Percentiles rank a stretch among this genome's conserved stretches.
phyloP scores from a whole-genome alignment of 2,329 filamentous ascomycete genomes.

The Pleomassaria siparia region DNA sequence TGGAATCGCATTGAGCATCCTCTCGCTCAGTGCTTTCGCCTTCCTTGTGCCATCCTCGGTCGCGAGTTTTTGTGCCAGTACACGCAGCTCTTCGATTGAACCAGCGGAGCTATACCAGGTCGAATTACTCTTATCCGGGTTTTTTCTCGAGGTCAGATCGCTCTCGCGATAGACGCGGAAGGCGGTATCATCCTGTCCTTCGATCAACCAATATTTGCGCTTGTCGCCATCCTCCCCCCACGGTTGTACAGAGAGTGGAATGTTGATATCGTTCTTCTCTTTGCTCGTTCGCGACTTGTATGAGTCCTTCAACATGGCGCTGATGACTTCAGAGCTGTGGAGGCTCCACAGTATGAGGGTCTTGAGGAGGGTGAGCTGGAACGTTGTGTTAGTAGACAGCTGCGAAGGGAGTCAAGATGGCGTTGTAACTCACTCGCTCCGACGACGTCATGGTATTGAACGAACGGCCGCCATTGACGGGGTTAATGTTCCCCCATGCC shows the following conservation, averaged over 20 bases:
- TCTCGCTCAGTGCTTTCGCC: slow-evolving; percentile 74
- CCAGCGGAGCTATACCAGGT: slow-evolving; percentile 95
- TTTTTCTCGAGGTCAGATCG: slow-evolving; percentile 40
- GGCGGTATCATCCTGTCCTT: slow-evolving; percentile 89
- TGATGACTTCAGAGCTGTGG: slow-evolving; percentile 81
- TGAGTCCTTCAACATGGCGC: slow-evolving; percentile 77
- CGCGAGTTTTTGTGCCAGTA: slow-evolving; percentile 73
- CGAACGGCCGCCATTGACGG: slow-evolving; percentile 74
- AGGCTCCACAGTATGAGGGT: slow-evolving; percentile 87
- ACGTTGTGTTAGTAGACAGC: slow-evolving; percentile 20
- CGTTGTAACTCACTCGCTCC: slow-evolving; percentile 67
- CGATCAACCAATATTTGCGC: slow-evolving; percentile 88
- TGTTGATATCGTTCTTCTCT: slow-evolving; percentile 77
- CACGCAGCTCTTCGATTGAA: slow-evolving; percentile 80
- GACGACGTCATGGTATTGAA: slow-evolving; percentile 82
- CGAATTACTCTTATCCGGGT: slow-evolving; percentile 71
- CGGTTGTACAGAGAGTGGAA: slow-evolving; percentile 83
- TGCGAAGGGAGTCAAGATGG: slow-evolving; percentile 1
- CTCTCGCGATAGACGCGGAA: slow-evolving; percentile 95
- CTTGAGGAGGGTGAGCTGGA: slow-evolving; percentile 77
- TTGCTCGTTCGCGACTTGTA: slow-evolving; percentile 69
- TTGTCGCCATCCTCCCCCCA: slow-evolving; percentile 91
- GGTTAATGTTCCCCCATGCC: slow-evolving; percentile 81
- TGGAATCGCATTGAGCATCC: slow-evolving; percentile 77
- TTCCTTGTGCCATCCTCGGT: slow-evolving; percentile 78